Evolutionary conservation across 2,329 filamentous ascomycete species (phyloP).

Genomic region (Eutypa lata): DNA sequence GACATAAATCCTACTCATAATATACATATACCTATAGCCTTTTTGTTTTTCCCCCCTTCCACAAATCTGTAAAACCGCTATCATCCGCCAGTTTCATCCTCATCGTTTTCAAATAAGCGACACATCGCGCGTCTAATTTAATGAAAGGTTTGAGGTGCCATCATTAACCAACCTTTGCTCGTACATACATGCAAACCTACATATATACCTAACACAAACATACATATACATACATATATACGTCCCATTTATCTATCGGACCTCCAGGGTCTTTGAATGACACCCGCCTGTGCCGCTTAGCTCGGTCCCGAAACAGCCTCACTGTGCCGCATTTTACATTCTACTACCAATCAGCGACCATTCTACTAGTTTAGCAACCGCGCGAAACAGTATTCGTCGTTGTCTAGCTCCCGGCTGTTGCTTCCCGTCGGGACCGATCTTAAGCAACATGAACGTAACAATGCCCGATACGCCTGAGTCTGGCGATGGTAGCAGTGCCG

Average conservation of each 20-base stretch:
- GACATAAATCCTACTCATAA: too few species aligned
- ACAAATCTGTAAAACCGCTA: too few species aligned
- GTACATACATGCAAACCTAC: not conserved
- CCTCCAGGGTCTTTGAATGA: not conserved
- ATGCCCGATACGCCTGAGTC: constrained; percentile 30
- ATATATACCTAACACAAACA: not conserved
- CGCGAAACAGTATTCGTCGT: constrained; percentile 1
- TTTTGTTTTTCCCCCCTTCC: too few species aligned
- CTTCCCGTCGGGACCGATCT: constrained; percentile 17
- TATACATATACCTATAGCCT: too few species aligned
- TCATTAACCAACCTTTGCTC: not conserved
- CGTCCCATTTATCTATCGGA: not conserved
- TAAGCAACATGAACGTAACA: constrained; percentile 14
- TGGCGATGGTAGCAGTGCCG: constrained; percentile 24
- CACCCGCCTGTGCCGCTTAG: not conserved
- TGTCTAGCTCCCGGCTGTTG: not conserved
- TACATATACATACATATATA: not conserved
- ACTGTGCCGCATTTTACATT: not conserved
- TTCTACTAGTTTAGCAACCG: not conserved
- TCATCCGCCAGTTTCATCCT: too few species aligned
- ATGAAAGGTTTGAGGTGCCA: too few species aligned
- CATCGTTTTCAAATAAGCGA: too few species aligned
- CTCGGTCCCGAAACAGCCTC: not conserved
- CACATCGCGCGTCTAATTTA: too few species aligned
- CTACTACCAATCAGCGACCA: not conserved